A percentile compares a stretch with the other conserved stretches of the same genome.
These are phyloP conservation scores for Alternaria sp. DNA, from an alignment of 2,329 filamentous ascomycete genomes.

Conservation along the genomic window DNA sequence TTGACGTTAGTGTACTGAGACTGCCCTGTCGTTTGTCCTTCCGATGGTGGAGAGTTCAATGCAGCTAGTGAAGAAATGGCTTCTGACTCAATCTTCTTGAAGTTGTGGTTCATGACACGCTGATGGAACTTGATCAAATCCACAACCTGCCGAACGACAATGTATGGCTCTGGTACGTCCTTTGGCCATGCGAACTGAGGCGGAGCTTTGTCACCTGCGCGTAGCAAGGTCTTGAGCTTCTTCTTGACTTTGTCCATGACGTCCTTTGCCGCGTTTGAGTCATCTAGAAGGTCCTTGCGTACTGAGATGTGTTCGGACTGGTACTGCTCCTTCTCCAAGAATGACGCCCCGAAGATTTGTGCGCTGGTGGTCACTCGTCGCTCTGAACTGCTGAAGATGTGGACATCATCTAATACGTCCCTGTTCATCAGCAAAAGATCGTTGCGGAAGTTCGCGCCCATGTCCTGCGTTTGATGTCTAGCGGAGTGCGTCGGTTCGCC, in stretches of 20 bases:
- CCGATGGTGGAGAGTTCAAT: constrained; percentile 32
- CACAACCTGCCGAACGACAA: constrained; percentile 89
- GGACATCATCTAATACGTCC: constrained; percentile 88
- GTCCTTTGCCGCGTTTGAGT: constrained; percentile 98
- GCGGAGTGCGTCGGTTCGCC: constrained; percentile 98
- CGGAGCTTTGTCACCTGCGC: constrained; percentile 91
- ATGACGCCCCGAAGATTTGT: constrained; percentile 92
- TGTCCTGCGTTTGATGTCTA: constrained; percentile 91
- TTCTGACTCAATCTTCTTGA: constrained; percentile 74
- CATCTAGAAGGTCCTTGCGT: constrained; percentile 92
- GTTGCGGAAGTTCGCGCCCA: constrained; percentile 94
- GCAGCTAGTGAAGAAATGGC: constrained; percentile 67
- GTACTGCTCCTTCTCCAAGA: constrained; percentile 85
- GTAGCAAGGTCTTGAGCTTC: constrained; percentile 90
- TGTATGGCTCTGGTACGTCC: constrained; percentile 90
- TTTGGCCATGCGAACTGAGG: constrained; percentile 97
- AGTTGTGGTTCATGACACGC: constrained; percentile 93
- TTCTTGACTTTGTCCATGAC: constrained; percentile 99
- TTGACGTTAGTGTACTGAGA: constrained; percentile 47
- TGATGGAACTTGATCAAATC: constrained; percentile 98
- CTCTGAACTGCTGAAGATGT: constrained; percentile 95
- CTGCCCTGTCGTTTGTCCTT: constrained; percentile 44
- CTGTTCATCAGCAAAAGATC: constrained; percentile 92
- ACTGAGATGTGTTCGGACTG: constrained; percentile 86
- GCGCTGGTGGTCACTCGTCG: constrained; percentile 93